Evolutionary conservation across 129 eudicot species (phyloP), one percentile per base, ranked within the genome.

Genomic region (Scalesia atractyloides): DNA sequence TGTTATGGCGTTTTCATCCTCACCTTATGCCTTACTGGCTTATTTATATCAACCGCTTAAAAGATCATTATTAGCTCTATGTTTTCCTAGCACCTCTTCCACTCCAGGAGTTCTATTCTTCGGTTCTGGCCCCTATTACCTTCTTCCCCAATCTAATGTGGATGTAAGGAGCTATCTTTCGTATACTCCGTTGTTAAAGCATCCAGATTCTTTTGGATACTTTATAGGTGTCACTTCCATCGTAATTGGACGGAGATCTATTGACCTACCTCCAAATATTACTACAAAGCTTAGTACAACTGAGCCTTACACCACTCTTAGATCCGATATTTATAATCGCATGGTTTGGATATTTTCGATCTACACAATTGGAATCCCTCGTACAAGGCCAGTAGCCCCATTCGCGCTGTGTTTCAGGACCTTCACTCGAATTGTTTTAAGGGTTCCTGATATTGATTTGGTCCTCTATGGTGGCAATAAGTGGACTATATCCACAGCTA

Each of bases 1-100:
- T 26, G 74, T 76, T 1, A 69, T 69, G 60, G 74, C 69, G 5
- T 37, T 76, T 13, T 76, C 80, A 1, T 14, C 37, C 12, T 76
- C 74, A 10, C 17, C 74, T 56, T 56, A 44, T 33, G 68, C 74
- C 10, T 20, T 67, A 26, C 79, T 73, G 0, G 14, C 57, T 11
- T 66, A 52, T 30, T 6, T 67, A 51, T 59, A 12, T 16, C 36
- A 20, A 16, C 48, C 52, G 7, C 60, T 68, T 59, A 47, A 30
- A 16, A 56, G 17, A 30, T 56, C 66, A 9, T 68, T 73, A 9
- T 68, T 73, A 26, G 72, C 78, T 30, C 16, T 82, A 9, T 60
- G 78, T 49, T 51, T 71, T 34, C 66, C 73, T 24, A 73, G 74
- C 62, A 10, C 50, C 7, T 19, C 73, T 19, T 36, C 68, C 2